Evolutionary conservation across 1,139 yeast genomes (phyloP).

Genomic region (Sugiyamaella pinicola): DNA sequence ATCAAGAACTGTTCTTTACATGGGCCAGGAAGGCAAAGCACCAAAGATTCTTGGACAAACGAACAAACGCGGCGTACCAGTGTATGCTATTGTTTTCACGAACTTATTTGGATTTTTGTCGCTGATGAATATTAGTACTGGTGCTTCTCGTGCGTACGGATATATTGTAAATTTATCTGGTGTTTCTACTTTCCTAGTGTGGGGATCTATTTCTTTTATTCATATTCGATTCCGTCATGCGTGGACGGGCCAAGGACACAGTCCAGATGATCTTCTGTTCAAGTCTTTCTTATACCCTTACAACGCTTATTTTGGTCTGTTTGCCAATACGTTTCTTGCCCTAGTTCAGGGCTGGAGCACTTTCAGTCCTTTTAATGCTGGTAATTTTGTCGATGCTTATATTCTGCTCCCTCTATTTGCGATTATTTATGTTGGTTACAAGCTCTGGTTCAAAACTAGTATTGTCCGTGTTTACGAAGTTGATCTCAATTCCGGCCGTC

Average conservation of each 20-base stretch:
- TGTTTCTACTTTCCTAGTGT: conserved; percentile 56
- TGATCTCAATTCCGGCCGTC: conserved; percentile 49
- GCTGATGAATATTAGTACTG: conserved; percentile 63
- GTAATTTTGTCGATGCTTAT: conserved; percentile 65
- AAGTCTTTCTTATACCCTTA: conserved; percentile 57
- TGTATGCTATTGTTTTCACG: conserved; percentile 51
- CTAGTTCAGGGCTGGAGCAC: conserved; percentile 71
- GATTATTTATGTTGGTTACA: conserved; percentile 48
- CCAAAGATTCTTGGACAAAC: conserved; percentile 59
- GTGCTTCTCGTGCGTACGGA: conserved; percentile 70
- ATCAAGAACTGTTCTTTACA: conserved; percentile 60
- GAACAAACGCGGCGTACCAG: conserved; percentile 64
- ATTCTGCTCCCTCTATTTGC: conserved; percentile 61
- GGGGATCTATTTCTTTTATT: conserved; percentile 53
- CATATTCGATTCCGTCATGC: conserved; percentile 57
- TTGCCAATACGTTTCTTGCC: conserved; percentile 55
- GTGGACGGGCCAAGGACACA: conserved; percentile 52
- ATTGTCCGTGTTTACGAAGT: conserved; percentile 49
- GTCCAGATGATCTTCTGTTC: conserved; percentile 55
- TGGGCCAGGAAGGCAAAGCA: conserved; percentile 63
- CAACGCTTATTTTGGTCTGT: conserved; percentile 54
- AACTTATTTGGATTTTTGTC: conserved; percentile 53
- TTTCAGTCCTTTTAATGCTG: conserved; percentile 61
- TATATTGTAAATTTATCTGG: conserved; percentile 83
- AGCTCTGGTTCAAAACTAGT: conserved; percentile 47